Evolutionary conservation across 495 filamentous ascomycete species (phyloP).

Genomic region (Articulospora tetracladia): DNA sequence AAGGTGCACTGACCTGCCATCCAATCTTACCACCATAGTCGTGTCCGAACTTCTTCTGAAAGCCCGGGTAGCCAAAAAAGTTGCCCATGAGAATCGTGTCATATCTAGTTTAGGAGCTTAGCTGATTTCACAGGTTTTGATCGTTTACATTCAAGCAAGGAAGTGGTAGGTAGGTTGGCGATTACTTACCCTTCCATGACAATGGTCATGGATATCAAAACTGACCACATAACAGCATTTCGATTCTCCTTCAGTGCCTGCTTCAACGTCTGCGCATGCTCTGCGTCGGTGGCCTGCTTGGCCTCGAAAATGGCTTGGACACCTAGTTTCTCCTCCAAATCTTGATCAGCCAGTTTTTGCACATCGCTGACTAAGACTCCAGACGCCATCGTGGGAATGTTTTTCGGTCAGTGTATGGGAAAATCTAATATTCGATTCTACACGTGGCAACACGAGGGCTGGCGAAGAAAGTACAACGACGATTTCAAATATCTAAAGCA

Average conservation of each 20-base stretch:
- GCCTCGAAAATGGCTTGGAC: conserved; percentile 8
- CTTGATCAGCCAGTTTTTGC: neutral
- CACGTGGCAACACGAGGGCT: no score
- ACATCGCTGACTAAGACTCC: no score
- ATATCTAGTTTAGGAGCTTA: conserved; percentile 27
- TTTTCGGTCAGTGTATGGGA: no score
- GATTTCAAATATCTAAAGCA: no score
- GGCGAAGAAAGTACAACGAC: no score
- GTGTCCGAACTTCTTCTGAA: conserved; percentile 64
- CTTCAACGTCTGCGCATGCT: conserved; percentile 5
- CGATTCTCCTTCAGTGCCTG: conserved; percentile 15
- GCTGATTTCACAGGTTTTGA: no score
- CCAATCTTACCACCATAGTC: conserved; percentile 4
- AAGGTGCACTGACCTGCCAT: conserved; percentile 36
- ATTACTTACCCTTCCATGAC: conserved; percentile 51
- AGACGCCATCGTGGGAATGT: no score
- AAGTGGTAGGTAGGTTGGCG: no score
- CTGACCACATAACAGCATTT: conserved; percentile 37
- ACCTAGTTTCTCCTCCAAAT: conserved; percentile 7
- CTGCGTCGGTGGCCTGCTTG: conserved; percentile 10
- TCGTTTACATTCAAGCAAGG: no score
- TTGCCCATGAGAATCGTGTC: conserved; percentile 53
- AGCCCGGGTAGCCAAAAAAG: conserved; percentile 51
- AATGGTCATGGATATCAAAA: conserved; percentile 54
- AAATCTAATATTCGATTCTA: no score